Base-by-base conservation (phyloP, 805 yeast species). In the Candida glaebosa region DNA sequence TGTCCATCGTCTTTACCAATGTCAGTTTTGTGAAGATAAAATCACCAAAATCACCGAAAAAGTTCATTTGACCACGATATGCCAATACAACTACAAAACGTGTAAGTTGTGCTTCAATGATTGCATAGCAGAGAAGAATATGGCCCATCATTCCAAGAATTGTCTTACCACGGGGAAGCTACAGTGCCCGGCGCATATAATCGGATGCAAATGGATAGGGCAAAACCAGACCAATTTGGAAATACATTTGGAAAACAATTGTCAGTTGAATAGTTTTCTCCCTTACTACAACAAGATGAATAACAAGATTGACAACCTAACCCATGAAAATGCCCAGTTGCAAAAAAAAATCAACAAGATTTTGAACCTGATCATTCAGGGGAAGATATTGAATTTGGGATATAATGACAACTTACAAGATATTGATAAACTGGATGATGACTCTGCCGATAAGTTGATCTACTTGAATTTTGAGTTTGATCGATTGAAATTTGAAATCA, bases 141-240 rank as follows among this genome's bases (percentile, higher is more conserved):
- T 74, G 17, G 60, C 55, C 2, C 59, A 60, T 19, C 82, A 76
- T 51, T 61, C 63, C 43, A 57, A 54, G 8, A 67, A 67, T 48
- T 76, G 82, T 44, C 52, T 58, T 15, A 64, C 65, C 39, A 52
- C 67, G 10, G 61, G 64, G 4, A 65, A 66, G 38, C 52, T 69
- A 12, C 56, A 58, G 38, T 77, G 82, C 45, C 78, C 81, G 0
- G 79, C 76, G 1, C 42, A 46, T 15, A 61, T 58, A 20, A 71
- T 66, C 38, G 82, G 82, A 1, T 77, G 82, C 46, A 63, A 59
- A 22, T 77, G 81, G 78, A 49, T 59, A 1, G 73, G 72, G 0
- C 53, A 51, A 25, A 66, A 53, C 31, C 58, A 58, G 26, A 61
- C 71, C 2, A 49, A 69, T 6, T 45, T 67, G 33, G 73, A 67